Percentiles rank a stretch among this genome's conserved stretches.
Conservation (phyloP, 2,329 filamentous ascomycete genomes). For the Pseudocercospora pini-densiflorae region DNA sequence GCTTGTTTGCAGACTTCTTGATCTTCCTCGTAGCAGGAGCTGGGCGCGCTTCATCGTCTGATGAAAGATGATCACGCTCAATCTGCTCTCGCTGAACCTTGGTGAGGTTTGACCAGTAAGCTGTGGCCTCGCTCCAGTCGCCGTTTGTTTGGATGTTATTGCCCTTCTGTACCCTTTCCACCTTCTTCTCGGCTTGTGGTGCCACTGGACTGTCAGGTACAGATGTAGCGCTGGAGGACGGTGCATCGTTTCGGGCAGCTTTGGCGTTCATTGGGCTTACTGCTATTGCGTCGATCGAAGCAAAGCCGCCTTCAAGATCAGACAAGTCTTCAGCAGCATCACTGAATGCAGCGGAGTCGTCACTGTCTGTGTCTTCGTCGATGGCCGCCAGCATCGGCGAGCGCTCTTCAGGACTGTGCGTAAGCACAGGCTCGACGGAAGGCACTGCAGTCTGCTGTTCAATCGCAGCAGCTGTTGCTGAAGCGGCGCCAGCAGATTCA, state of each 20-base stretch:
- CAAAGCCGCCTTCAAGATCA: slow-evolving; percentile 69
- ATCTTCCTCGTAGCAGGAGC: slow-evolving; percentile 44
- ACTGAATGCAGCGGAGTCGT: slow-evolving; percentile 68
- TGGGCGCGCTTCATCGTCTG: slow-evolving; percentile 36
- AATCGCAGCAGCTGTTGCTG: slow-evolving; percentile 14
- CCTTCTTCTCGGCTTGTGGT: slow-evolving; percentile 19
- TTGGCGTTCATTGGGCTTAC: slow-evolving; percentile 56
- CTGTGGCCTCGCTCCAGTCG: slow-evolving; percentile 71
- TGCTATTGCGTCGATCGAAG: slow-evolving; percentile 74
- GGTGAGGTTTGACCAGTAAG: slow-evolving; percentile 71
- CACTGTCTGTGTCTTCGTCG: slow-evolving; percentile 40
- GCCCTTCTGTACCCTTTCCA: slow-evolving; percentile 2
- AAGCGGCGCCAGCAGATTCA: slow-evolving; percentile 12
- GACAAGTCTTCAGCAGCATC: slow-evolving; percentile 77
- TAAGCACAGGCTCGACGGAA: slow-evolving; percentile 20
- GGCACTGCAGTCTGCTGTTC: slow-evolving; percentile 6
- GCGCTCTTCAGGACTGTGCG: slow-evolving; percentile 18
- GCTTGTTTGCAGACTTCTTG: slow-evolving; percentile 44
- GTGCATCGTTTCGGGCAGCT: background rate
- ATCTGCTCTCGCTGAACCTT: slow-evolving; percentile 66
- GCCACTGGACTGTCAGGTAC: slow-evolving; percentile 36
- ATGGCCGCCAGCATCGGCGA: slow-evolving; percentile 29
- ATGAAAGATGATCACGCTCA: slow-evolving; percentile 55
- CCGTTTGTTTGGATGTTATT: slow-evolving; percentile 9
- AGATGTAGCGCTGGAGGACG: slow-evolving; percentile 15